phyloP scores from a whole-genome alignment of 805 yeast genomes.

The Myxozyma monticola region DNA sequence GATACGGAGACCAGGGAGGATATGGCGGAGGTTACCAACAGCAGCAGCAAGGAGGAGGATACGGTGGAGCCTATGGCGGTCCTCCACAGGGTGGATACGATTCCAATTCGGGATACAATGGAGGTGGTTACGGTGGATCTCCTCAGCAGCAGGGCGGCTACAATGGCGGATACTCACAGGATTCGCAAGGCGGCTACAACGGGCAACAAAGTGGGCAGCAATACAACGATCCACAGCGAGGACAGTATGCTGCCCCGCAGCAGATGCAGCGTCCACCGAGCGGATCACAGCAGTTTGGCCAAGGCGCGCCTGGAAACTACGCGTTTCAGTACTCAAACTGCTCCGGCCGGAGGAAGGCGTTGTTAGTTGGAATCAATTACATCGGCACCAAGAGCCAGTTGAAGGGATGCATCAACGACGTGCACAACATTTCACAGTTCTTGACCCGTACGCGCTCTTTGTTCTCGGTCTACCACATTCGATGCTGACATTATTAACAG shows the following conservation, averaged over 20 bases:
- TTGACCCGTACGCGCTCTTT: constrained; percentile 18
- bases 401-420: constrained; percentile 82
- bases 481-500: constrained; percentile 46
- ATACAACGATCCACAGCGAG: constrained; percentile 1
- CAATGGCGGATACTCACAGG: constrained; percentile 4
- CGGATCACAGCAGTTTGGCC: constrained; percentile 38
- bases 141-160: constrained; percentile 5
- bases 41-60: not conserved
- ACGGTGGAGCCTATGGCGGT: constrained; percentile 8
- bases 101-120: not conserved
- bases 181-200: constrained; percentile 7
- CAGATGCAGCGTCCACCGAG: constrained; percentile 32
- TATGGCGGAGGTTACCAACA: constrained; percentile 8
- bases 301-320: constrained; percentile 36
- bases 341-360: constrained; percentile 70
- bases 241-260: constrained; percentile 15
- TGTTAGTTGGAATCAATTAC: constrained; percentile 77
- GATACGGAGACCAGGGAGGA: constrained; percentile 5
- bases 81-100: not conserved
- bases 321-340: constrained; percentile 66
- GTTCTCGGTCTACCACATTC: not conserved
- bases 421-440: constrained; percentile 45
- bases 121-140: not conserved
- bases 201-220: not conserved
- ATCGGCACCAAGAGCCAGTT: constrained; percentile 60